Conservation (phyloP, 495 filamentous ascomycete genomes). For the Tuber aestivum region DNA sequence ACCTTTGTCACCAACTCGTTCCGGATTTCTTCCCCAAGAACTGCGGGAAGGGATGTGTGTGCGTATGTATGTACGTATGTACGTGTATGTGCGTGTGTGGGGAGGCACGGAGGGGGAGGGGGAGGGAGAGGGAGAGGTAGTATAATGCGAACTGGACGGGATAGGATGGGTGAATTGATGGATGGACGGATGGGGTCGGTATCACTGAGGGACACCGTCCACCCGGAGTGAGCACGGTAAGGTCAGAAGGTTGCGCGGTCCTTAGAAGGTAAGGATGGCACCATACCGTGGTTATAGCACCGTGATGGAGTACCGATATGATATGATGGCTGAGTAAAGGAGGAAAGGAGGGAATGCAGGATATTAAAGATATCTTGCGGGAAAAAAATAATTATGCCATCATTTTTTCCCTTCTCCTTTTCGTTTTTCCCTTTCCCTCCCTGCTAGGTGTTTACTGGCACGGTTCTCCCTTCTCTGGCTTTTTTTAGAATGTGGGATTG, state of each 20-base stretch:
- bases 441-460: background rate
- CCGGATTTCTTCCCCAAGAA: conserved; percentile 3
- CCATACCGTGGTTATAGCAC: conserved; percentile 9
- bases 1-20: background rate
- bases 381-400: background rate
- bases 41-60: background rate
- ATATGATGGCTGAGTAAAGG: background rate
- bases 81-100: background rate
- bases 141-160: background rate
- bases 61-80: background rate
- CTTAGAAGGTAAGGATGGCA: conserved; percentile 2
- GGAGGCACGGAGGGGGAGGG: background rate
- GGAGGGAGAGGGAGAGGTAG: background rate
- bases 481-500: background rate
- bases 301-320: conserved; percentile 21
- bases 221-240: background rate
- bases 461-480: background rate
- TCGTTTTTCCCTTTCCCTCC: background rate
- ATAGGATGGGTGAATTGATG: background rate
- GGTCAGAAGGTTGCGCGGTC: background rate
- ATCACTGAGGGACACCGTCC: background rate
- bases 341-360: conserved; percentile 9
- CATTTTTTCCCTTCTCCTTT: background rate
- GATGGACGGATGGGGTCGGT: background rate
- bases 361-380: background rate